A percentile compares a stretch with the other conserved stretches of the same genome.
phyloP scores from a whole-genome alignment of 208 protist species.

The Trypanosoma melophagium region DNA sequence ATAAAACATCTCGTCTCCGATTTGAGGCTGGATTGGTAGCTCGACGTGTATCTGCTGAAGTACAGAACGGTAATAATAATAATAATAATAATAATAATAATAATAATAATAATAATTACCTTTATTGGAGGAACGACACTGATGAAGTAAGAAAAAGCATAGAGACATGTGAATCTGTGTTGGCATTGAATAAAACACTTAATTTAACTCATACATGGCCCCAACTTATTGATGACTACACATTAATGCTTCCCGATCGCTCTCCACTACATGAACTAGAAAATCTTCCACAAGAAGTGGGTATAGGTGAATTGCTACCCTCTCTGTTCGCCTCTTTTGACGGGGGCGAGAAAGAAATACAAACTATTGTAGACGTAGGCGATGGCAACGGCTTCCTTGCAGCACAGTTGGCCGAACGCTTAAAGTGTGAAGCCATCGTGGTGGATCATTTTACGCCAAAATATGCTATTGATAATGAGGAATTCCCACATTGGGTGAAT shows the following conservation, averaged over 20 bases:
- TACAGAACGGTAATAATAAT: too few species aligned
- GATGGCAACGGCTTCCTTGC: slow-evolving; percentile 83
- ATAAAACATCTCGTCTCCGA: slow-evolving; percentile 1
- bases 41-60: slow-evolving; percentile 20
- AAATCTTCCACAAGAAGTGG: slow-evolving; percentile 83
- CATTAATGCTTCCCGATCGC: slow-evolving; percentile 67
- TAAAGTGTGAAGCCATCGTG: slow-evolving; percentile 62
- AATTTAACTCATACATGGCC: slow-evolving; percentile 24
- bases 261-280: slow-evolving; percentile 79
- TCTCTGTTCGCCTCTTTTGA: slow-evolving; percentile 12
- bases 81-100: too few species aligned
- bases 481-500: slow-evolving; percentile 50
- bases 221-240: slow-evolving; percentile 63
- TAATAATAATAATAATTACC: too few species aligned
- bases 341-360: neutral
- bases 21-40: slow-evolving; percentile 36
- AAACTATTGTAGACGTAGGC: slow-evolving; percentile 71
- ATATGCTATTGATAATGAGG: slow-evolving; percentile 60
- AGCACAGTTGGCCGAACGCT: slow-evolving; percentile 54
- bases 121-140: too few species aligned
- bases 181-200: too few species aligned
- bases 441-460: slow-evolving; percentile 71
- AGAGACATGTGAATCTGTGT: too few species aligned
- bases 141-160: too few species aligned
- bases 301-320: slow-evolving; percentile 63